Base-by-base conservation (phyloP, 805 yeast genomes). In the Candida arabinofermentans region DNA sequence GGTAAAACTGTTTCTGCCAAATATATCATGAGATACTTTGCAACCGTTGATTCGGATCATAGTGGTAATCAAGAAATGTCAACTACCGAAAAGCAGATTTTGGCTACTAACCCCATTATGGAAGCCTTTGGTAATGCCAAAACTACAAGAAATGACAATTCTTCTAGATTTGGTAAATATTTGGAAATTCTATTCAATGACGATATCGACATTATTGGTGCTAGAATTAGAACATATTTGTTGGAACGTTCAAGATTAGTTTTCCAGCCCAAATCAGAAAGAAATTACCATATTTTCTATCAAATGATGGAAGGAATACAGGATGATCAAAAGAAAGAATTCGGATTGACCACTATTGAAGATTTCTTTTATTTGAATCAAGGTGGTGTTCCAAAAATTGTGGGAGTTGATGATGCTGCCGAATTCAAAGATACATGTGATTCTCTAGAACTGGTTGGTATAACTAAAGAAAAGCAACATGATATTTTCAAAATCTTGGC, bases 121-220 rank as follows among this genome's bases (percentile, higher is more conserved):
- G 99, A 93, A 68, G 93, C 98, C 0, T 93, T 93, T 65, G 99
- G 99, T 71, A 93, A 95, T 64, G 98, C 99, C 7, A 91, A 91
- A 61, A 91, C 99, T 2, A 84, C 96, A 16, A 82, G 99, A 71
- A 91, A 91, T 62, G 97, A 91, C 67, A 91, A 91, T 66, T 93
- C 98, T 23, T 91, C 98, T 21, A 83, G 99, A 65, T 95, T 93
- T 59, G 99, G 99, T 59, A 91, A 91, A 65, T 91, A 91, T 62
- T 72, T 91, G 52, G 98, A 91, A 66, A 91, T 91, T 54, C 70
- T 89, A 51, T 91, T 91, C 64, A 85, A 88, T 65, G 65, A 74
- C 18, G 59, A 77, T 21, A 81, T 85, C 17, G 77, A 86, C 27
- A 91, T 91, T 55, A 83, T 89, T 53, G 99, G 98, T 59, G 99